Evolutionary conservation across 495 filamentous ascomycete species (phyloP).

Genomic region (Penicillium bialowiezense): DNA sequence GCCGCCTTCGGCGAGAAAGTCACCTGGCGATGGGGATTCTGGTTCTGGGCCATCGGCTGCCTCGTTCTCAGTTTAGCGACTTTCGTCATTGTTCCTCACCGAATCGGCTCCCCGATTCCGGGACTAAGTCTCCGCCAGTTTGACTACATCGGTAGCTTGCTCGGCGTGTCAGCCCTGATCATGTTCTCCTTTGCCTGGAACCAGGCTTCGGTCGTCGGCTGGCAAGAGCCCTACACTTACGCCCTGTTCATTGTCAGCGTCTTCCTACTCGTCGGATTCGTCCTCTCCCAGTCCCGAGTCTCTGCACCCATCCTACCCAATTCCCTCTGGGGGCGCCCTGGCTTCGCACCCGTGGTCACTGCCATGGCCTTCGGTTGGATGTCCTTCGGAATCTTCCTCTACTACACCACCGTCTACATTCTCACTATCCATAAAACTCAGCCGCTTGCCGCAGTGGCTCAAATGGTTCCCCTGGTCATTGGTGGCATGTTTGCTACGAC

Average conservation of each 20-base stretch:
- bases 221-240: too few species aligned
- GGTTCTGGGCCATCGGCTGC: conserved; percentile 46
- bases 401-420: conserved; percentile 40
- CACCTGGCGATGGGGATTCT: conserved; percentile 66
- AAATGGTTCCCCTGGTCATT: conserved; percentile 34
- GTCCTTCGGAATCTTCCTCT: conserved; percentile 41
- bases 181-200: too few species aligned
- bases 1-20: conserved; percentile 42
- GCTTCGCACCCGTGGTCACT: conserved; percentile 32
- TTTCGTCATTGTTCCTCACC: conserved; percentile 16
- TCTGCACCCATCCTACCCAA: too few species aligned
- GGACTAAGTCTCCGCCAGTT: conserved; percentile 21
- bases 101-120: conserved; percentile 23
- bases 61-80: conserved; percentile 47
- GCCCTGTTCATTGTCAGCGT: too few species aligned
- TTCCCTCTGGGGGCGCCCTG: conserved; percentile 31
- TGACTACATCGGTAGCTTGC: conserved; percentile 46
- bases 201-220: too few species aligned
- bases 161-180: conserved; percentile 37
- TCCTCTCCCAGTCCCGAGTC: too few species aligned
- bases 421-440: conserved; percentile 22
- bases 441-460: conserved; percentile 32
- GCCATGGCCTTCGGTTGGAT: conserved; percentile 39
- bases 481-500: conserved; percentile 33
- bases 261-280: too few species aligned